phyloP scores from a whole-genome alignment of 2,329 filamentous ascomycete species.

The Aspergillus pseudoglaucus region DNA sequence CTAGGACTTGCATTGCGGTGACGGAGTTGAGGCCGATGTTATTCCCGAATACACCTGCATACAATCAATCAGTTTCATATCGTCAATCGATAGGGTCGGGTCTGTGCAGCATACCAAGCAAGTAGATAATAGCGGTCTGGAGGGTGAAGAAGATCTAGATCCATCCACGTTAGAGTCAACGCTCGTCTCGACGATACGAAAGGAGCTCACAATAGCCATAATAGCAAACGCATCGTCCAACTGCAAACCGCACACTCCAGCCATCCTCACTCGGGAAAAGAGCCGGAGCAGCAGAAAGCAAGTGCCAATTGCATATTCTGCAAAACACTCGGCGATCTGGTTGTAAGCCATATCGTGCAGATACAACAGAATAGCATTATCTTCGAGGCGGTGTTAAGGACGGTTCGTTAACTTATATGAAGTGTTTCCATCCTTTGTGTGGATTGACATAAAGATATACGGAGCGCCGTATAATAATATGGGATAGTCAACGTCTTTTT shows the following conservation, averaged over 20 bases:
- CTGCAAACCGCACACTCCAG: conserved; percentile 8
- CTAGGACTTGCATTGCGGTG: conserved; percentile 21
- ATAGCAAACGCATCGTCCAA: conserved; percentile 13
- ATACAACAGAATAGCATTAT: background rate
- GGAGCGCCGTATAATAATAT: no score
- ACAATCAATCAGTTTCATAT: background rate
- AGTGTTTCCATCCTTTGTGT: no score
- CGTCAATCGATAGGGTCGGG: no score
- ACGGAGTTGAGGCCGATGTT: conserved; percentile 22
- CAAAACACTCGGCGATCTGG: conserved; percentile 9
- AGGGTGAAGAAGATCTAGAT: conserved; percentile 11
- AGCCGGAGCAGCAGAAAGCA: conserved; percentile 8
- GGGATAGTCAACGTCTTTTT: no score
- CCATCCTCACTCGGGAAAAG: conserved; percentile 5
- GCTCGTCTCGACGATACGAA: background rate
- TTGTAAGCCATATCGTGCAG: conserved; percentile 2
- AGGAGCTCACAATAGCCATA: conserved; percentile 9
- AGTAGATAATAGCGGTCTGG: conserved; percentile 8
- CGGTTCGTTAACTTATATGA: no score
- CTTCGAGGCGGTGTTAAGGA: no score
- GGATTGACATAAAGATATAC: no score
- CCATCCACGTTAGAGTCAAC: background rate
- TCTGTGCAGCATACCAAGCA: conserved; percentile 3
- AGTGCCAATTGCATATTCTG: conserved; percentile 16
- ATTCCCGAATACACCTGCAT: conserved; percentile 19